Conservation (phyloP, 345 rosid species). For the Hibiscus trionum region DNA sequence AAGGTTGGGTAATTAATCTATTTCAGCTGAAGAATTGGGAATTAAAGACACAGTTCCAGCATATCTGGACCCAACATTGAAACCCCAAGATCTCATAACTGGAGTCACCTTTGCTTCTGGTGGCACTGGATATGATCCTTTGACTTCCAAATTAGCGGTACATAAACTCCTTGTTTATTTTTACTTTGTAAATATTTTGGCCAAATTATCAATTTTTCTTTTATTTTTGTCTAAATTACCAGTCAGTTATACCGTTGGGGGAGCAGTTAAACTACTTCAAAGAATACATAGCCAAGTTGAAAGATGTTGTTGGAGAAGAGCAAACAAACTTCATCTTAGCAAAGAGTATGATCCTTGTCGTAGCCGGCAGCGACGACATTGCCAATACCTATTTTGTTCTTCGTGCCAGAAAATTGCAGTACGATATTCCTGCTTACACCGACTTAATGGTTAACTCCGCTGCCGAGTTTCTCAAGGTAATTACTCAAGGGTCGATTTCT, state of each 20-base stretch:
- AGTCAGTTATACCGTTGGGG: constrained; percentile 33
- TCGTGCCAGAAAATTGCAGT: constrained; percentile 20
- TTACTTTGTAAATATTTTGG: neutral
- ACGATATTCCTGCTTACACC: constrained; percentile 32
- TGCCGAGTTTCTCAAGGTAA: constrained; percentile 31
- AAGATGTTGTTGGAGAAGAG: constrained; percentile 29
- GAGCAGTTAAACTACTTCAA: constrained; percentile 34
- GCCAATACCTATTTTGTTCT: constrained; percentile 34
- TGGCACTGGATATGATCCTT: constrained; percentile 35
- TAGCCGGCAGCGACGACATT: constrained; percentile 49
- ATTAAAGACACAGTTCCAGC: constrained; percentile 35
- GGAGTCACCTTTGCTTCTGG: constrained; percentile 53
- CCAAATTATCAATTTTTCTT: neutral
- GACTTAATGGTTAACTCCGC: constrained; percentile 27
- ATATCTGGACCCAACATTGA: constrained; percentile 30
- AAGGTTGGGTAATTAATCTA: neutral
- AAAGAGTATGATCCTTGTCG: constrained; percentile 24
- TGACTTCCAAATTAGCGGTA: constrained; percentile 24
- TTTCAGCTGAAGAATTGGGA: constrained; percentile 31
- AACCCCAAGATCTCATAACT: constrained; percentile 32
- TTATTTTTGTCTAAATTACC: neutral
- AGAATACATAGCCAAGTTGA: constrained; percentile 36
- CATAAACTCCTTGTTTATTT: neutral
- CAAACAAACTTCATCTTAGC: constrained; percentile 21
- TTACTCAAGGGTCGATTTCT: neutral